Base-by-base conservation (phyloP, 768 basidiomycete species). In the Porphyrellus cyaneotinctus region DNA sequence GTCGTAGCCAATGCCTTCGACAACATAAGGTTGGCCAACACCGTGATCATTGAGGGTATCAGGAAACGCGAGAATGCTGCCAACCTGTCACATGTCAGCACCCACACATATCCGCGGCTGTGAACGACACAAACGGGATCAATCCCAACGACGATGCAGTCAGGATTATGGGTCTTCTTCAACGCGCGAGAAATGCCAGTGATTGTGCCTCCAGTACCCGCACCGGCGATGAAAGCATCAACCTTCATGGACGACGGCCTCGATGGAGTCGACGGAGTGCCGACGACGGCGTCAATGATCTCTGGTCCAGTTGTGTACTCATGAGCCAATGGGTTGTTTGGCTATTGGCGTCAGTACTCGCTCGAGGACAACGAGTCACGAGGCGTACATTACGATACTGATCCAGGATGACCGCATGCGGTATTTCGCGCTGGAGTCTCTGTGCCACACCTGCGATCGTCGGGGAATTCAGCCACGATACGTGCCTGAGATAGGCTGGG, bases 1-100 rank as follows among this genome's bases (percentile, higher is more conserved):
- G 68, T 95, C 92, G 60, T 94, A 93, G 24, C 97, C 97, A 49
- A 97, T 98, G n/a, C 97, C 97, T 67, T 99, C 97, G 20, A 97
- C 84, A 46, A 84, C 67, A 62, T 97, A 98, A 47, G 73, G 70
- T 20, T 57, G 36, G 11, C 79, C 84, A 37, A 68, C 70, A 46
- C 52, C 51, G 20, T 68, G 72, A 2, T 64, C 66, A 62, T 93
- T 93, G 43, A 93, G 73, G 17, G 64, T 56, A 36, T 83, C 79
- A 0, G 92, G 90, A 28, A 75, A 53, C 0, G 93, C 93, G 28
- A 98, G 83, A 51, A 95, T 80, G 60, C 94, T 97, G 37, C 95
- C 95, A 69, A 83, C 78, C 90, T 91, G 58, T n/a, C 35, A 7
- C 43, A 60, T 35, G 24, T 64, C 20, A 53, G 26, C 23, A n/a